Base-by-base conservation (phyloP, 192 early-diverging fungal species). In the Phlyctochytrium bullatum region DNA sequence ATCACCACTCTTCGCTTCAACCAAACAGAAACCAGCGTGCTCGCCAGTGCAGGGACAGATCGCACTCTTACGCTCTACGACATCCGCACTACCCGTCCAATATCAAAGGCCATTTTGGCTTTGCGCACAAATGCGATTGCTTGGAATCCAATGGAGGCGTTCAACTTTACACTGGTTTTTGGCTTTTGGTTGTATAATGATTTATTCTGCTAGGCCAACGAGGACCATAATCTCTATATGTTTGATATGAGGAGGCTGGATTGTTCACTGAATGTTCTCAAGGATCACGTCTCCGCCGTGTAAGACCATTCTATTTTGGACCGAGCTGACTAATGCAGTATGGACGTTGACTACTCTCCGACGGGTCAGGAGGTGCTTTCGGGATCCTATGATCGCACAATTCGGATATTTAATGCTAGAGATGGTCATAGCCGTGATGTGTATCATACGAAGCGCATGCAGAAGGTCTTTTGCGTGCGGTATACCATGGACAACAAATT, bases 91-190 rank as follows among this genome's bases (percentile, higher is more conserved):
- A 90, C 75, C 73, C 86, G 88, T 34, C 92, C 97, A 0, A 78
- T 99, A 40, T 81, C 88, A 28, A 98, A 98, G 75, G 71, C 90
- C 29, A 75, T 95, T 63, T 82, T 96, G 85, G 79, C 85, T 51
- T 78, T 89, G 58, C 67, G 72, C 62, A 92, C 93, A 28, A 99
- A 99, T 74, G 93, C 97, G 10, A 93, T 99, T 54, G 79, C 92
- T 20, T 99, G 97, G 97, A 99, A 99, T 74, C 97, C 97, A 2
- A 97, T 98, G 94, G 94, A 98, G 73, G 93, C 97, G 2, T 96
- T 92, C 76, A 94, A 89, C 68, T 98, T 99, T 80, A 87, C 95
- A 32, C 83, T 83, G 1, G 84, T 83, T 73, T 54, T 47, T 28
- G 3, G 16, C 24, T 24, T 40, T 59, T 68, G 62, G 24, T 61